Evolutionary conservation across 179 eudicot genomes (phyloP).

Genomic region (Silene vulgaris): DNA sequence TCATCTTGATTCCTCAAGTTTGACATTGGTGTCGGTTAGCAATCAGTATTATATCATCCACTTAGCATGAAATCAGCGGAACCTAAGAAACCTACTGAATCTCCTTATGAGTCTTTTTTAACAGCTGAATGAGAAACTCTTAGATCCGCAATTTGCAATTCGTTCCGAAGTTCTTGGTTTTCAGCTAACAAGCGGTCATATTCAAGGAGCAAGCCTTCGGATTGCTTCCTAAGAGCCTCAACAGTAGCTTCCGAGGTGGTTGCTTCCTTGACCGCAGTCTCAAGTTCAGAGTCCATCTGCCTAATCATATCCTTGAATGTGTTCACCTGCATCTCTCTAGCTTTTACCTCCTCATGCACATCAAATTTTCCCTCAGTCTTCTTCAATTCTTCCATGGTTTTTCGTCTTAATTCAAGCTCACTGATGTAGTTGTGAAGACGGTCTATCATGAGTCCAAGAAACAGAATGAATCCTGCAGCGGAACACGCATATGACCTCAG

Average conservation of each 20-base stretch:
- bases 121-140: conserved; percentile 32
- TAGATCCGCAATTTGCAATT: conserved; percentile 42
- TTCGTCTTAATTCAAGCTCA: conserved; percentile 37
- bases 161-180: conserved; percentile 38
- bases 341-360: conserved; percentile 35
- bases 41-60: background rate
- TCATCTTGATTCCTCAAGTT: background rate
- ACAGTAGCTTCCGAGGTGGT: conserved; percentile 34
- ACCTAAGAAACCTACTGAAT: conserved; percentile 15
- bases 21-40: background rate
- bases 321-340: conserved; percentile 33
- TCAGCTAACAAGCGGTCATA: conserved; percentile 47
- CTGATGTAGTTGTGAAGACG: conserved; percentile 44
- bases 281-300: conserved; percentile 42
- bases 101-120: conserved; percentile 44
- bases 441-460: conserved; percentile 42
- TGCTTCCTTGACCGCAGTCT: conserved; percentile 33
- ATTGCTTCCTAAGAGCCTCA: conserved; percentile 39
- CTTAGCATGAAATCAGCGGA: conserved; percentile 6
- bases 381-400: conserved; percentile 32
- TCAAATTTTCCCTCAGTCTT: conserved; percentile 24
- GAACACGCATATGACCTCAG: conserved; percentile 10
- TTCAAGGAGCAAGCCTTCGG: conserved; percentile 42
- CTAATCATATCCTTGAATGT: conserved; percentile 34
- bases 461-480: conserved; percentile 41